Percentiles rank a stretch among this genome's conserved stretches.
Conservation (phyloP, 2,329 filamentous ascomycete species). For the Penicillium sp. region DNA sequence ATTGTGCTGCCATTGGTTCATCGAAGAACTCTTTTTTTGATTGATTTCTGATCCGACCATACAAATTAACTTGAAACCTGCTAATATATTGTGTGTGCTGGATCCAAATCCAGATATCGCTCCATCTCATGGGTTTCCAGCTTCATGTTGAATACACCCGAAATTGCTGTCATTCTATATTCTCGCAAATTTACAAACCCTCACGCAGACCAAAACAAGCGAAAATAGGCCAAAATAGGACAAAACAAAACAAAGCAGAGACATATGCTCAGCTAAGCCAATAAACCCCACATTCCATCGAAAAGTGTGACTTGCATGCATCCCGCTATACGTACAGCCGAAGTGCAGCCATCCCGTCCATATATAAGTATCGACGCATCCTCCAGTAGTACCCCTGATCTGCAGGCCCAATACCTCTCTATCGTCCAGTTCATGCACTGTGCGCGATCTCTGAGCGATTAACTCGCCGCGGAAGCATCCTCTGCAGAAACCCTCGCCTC, state of each 20-base stretch:
- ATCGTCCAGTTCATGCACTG: conserved; percentile 11
- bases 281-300: conserved; percentile 26
- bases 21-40: not conserved
- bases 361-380: conserved; percentile 20
- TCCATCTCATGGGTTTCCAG: not conserved
- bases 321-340: conserved; percentile 15
- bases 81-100: not conserved
- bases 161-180: no score
- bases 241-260: conserved; percentile 1
- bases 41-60: conserved; percentile 7
- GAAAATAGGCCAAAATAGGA: not conserved
- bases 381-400: conserved; percentile 20
- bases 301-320: conserved; percentile 26
- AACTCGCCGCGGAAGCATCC: not conserved
- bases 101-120: not conserved
- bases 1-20: conserved; percentile 10
- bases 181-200: no score
- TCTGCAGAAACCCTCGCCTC: conserved; percentile 20
- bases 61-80: not conserved
- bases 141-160: not conserved
- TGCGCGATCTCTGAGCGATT: not conserved
- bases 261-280: conserved; percentile 1
- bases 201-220: no score
- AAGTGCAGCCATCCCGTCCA: conserved; percentile 6
- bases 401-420: conserved; percentile 6